phyloP scores from a whole-genome alignment of 495 filamentous ascomycete species.

The Baudoinia panamericana region DNA sequence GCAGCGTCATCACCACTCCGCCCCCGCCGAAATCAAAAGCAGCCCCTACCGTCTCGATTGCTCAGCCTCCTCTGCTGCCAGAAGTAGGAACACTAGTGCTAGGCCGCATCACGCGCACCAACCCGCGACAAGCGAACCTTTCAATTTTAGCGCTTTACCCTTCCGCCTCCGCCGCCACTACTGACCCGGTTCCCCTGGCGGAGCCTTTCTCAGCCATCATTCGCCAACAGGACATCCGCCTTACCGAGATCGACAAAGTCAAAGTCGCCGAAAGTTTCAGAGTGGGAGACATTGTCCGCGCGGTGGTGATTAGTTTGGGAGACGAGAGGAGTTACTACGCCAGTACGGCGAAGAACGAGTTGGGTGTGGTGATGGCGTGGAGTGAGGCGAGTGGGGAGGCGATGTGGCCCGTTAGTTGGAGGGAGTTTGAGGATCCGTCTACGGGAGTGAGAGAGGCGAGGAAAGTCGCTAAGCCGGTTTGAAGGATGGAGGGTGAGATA shows the following conservation, averaged over 20 bases:
- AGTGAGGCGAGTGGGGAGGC: conserved; percentile 68
- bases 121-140: conserved; percentile 66
- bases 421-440: conserved; percentile 71
- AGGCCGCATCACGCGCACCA: conserved; percentile 73
- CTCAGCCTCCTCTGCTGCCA: conserved; percentile 39
- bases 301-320: conserved; percentile 70
- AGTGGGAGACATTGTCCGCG: conserved; percentile 84
- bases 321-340: conserved; percentile 92
- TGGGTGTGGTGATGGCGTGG: conserved; percentile 86
- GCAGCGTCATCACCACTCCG: conserved; percentile 44
- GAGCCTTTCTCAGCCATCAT: conserved; percentile 32
- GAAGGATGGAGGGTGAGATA: too few relatives aligned
- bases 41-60: conserved; percentile 33
- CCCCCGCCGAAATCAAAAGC: conserved; percentile 26
- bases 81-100: conserved; percentile 67
- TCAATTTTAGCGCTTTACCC: conserved; percentile 45
- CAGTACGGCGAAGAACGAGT: conserved; percentile 73
- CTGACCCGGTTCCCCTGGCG: conserved; percentile 39
- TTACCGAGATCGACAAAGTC: conserved; percentile 90
- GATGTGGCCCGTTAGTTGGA: conserved; percentile 90
- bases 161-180: too few relatives aligned
- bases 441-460: conserved; percentile 67
- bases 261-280: conserved; percentile 83
- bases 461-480: conserved; percentile 91
- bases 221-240: conserved; percentile 77